A percentile compares a stretch with the other conserved stretches of the same genome.
phyloP scores from a whole-genome alignment of 352 stramenopile species.

The Globisporangium abappressorium region DNA sequence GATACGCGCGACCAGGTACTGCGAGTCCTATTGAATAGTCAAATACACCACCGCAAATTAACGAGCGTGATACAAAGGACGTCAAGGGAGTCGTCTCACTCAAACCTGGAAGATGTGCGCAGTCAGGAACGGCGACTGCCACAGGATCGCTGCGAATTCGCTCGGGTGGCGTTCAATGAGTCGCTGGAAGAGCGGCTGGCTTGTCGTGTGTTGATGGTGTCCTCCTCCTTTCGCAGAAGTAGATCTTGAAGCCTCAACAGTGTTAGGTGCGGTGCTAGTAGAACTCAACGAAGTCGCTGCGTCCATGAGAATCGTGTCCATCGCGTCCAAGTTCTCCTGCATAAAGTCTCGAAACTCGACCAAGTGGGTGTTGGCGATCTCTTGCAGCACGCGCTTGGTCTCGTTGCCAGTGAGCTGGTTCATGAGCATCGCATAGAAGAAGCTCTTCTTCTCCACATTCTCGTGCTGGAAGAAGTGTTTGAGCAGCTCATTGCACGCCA shows the following conservation, averaged over 20 bases:
- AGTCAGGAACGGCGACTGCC: constrained; percentile 56
- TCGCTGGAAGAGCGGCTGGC: constrained; percentile 40
- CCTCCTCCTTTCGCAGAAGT: not conserved
- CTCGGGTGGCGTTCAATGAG: constrained; percentile 58
- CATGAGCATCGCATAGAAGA: constrained; percentile 43
- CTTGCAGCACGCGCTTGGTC: constrained; percentile 24
- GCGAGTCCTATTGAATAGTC: constrained; percentile 31
- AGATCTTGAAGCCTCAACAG: not conserved
- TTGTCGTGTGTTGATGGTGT: constrained; percentile 7
- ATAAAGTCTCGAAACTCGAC: constrained; percentile 43
- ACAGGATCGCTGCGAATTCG: constrained; percentile 56
- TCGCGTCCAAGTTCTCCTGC: constrained; percentile 38
- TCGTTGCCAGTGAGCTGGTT: constrained; percentile 23
- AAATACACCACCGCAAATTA: not conserved
- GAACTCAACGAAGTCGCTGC: not conserved
- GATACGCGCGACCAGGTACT: constrained; percentile 55
- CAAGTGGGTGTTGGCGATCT: constrained; percentile 29
- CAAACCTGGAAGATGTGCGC: constrained; percentile 69
- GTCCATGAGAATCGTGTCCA: constrained; percentile 47
- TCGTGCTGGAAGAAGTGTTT: constrained; percentile 32
- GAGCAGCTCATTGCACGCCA: constrained; percentile 33
- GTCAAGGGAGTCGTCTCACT: not conserved
- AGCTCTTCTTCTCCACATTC: constrained; percentile 17
- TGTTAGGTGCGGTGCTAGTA: not conserved
- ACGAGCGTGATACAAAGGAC: not conserved